Evolutionary conservation across 1,284 basidiomycete species (phyloP).

Genomic region (Pseudozyma thailandica): DNA sequence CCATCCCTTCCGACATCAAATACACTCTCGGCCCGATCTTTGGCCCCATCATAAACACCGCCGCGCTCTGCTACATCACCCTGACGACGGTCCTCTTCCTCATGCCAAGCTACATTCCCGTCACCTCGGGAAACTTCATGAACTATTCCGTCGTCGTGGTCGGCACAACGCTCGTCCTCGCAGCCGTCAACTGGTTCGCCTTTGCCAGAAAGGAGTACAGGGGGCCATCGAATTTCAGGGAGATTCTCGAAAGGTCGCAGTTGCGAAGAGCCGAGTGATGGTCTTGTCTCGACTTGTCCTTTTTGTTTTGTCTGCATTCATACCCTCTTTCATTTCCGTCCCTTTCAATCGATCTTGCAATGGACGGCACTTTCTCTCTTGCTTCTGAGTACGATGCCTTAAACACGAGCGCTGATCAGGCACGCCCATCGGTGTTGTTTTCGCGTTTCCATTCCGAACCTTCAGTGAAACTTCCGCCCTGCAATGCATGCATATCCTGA

Average conservation of each 20-base stretch:
- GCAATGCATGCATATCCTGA: too few relatives aligned
- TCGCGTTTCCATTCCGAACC: too few relatives aligned
- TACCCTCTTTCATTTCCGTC: too few relatives aligned
- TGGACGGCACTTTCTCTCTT: too few relatives aligned
- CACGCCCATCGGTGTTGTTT: too few relatives aligned
- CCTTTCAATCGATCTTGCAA: too few relatives aligned
- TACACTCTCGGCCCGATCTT: slow-evolving; percentile 25
- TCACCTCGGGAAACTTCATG: slow-evolving; percentile 32
- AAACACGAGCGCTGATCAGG: too few relatives aligned
- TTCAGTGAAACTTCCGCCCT: too few relatives aligned
- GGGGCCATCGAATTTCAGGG: slow-evolving; percentile 19
- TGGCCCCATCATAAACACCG: slow-evolving; percentile 34
- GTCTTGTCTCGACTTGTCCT: too few relatives aligned
- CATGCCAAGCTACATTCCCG: slow-evolving; percentile 29
- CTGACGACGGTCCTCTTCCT: slow-evolving; percentile 45
- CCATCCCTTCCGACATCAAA: slow-evolving; percentile 32
- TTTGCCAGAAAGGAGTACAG: slow-evolving; percentile 25
- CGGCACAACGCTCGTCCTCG: slow-evolving; percentile 11
- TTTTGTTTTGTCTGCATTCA: too few relatives aligned
- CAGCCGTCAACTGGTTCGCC: slow-evolving; percentile 33
- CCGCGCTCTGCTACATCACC: slow-evolving; percentile 31
- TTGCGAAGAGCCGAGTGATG: slow-evolving; percentile 13
- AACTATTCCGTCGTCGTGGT: slow-evolving; percentile 42
- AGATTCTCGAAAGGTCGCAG: slow-evolving; percentile 22
- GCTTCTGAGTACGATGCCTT: too few relatives aligned